Evolutionary conservation across 352 stramenopile species (phyloP).

Genomic region (Phytopythium mirpurense): DNA sequence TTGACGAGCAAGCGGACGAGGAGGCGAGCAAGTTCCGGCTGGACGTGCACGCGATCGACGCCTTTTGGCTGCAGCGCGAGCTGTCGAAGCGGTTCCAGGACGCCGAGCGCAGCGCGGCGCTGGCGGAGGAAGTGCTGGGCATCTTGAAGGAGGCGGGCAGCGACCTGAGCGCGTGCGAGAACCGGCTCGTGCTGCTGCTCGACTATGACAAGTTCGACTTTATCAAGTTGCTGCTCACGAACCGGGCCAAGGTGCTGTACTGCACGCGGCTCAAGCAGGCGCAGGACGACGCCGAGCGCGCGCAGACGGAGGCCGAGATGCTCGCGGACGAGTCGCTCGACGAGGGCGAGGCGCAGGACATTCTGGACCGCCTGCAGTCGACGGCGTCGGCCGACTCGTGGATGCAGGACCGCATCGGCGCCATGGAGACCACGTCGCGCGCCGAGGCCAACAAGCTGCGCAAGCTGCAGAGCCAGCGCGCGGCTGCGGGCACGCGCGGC

Average conservation of each 20-base stretch:
- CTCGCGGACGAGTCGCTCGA: slow-evolving; percentile 63
- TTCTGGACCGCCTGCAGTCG: slow-evolving; percentile 88
- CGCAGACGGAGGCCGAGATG: slow-evolving; percentile 90
- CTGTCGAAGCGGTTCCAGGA: slow-evolving; percentile 96
- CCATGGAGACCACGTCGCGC: slow-evolving; percentile 81
- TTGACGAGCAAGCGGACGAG: slow-evolving; percentile 62
- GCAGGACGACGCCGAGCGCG: slow-evolving; percentile 88
- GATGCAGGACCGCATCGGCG: slow-evolving; percentile 90
- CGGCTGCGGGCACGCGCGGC: slow-evolving; percentile 10
- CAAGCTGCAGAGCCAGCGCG: slow-evolving; percentile 64
- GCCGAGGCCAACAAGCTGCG: slow-evolving; percentile 77
- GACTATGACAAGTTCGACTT: slow-evolving; percentile 99
- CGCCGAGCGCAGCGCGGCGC: slow-evolving; percentile 87
- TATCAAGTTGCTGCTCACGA: slow-evolving; percentile 97
- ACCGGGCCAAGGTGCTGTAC: slow-evolving; percentile 95
- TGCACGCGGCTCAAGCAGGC: slow-evolving; percentile 97
- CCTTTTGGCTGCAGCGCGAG: slow-evolving; percentile 97
- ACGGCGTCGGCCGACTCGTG: slow-evolving; percentile 92
- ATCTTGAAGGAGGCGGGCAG: slow-evolving; percentile 60
- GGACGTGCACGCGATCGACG: slow-evolving; percentile 96
- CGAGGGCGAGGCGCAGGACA: slow-evolving; percentile 83
- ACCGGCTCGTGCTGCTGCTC: slow-evolving; percentile 95
- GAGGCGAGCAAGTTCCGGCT: slow-evolving; percentile 73
- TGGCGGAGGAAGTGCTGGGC: slow-evolving; percentile 90
- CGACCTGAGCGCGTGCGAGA: slow-evolving; percentile 92